These are phyloP conservation scores for Adansonia madagascariensis DNA, from an alignment of 441 rosid genomes.

Conservation along the genomic window DNA sequence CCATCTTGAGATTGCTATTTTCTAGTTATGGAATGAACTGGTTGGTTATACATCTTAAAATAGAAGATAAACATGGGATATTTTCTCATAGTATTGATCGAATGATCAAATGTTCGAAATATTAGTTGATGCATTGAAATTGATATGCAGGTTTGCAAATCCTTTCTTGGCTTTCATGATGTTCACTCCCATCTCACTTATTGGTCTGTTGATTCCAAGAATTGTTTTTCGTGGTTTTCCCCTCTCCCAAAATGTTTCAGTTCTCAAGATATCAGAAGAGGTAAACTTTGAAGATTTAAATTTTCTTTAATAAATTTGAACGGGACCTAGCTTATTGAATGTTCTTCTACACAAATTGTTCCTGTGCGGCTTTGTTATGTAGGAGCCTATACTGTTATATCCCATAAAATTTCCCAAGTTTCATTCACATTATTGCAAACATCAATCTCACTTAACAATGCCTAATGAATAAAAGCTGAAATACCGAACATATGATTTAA, in stretches of 20 bases:
- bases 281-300: conserved; percentile 44
- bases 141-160: conserved; percentile 86
- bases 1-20: conserved; percentile 72
- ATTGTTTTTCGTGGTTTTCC: conserved; percentile 56
- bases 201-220: conserved; percentile 83
- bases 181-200: conserved; percentile 83
- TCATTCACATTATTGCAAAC: conserved; percentile 4
- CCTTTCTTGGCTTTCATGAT: conserved; percentile 84
- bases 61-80: neutral
- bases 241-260: conserved; percentile 64
- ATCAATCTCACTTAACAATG: conserved; percentile 3
- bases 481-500: conserved; percentile 19
- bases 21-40: conserved; percentile 86
- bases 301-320: neutral
- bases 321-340: neutral
- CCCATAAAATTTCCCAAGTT: conserved; percentile 16
- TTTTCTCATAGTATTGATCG: neutral
- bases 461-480: neutral
- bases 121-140: conserved; percentile 17
- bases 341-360: neutral
- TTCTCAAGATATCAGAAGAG: conserved; percentile 65
- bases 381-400: neutral
- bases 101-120: conserved; percentile 11
- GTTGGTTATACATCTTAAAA: conserved; percentile 46
- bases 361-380: neutral